These are phyloP conservation scores for Aspergillus versicolor DNA, from an alignment of 2,329 filamentous ascomycete species.

Conservation along the genomic window DNA sequence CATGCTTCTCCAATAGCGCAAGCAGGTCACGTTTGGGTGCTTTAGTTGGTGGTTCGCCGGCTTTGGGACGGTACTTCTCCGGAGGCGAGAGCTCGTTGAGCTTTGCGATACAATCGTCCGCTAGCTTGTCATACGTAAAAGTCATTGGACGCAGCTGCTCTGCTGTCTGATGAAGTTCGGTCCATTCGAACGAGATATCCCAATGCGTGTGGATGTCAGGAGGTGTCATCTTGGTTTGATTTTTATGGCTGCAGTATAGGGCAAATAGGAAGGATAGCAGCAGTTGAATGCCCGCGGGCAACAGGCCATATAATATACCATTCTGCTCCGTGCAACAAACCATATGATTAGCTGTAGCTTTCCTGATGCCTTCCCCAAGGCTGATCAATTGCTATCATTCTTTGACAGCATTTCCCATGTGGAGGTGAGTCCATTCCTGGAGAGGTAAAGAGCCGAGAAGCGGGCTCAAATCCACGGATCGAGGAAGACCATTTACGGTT, in stretches of 20 bases:
- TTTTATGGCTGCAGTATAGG: not conserved
- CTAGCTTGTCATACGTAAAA: conserved; percentile 67
- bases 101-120: conserved; percentile 63
- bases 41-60: conserved; percentile 12
- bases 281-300: conserved; percentile 1
- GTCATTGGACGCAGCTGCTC: conserved; percentile 62
- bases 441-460: conserved; percentile 6
- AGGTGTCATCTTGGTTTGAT: not conserved
- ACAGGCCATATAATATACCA: conserved; percentile 1
- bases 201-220: conserved; percentile 44
- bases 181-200: conserved; percentile 70
- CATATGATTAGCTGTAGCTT: not conserved
- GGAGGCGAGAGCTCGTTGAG: conserved; percentile 63
- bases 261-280: not conserved
- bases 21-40: conserved; percentile 60
- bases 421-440: conserved; percentile 1
- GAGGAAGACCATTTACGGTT: conserved; percentile 9
- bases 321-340: not conserved
- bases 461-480: conserved; percentile 12
- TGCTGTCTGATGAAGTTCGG: conserved; percentile 60
- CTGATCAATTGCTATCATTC: not conserved
- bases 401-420: conserved; percentile 1
- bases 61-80: conserved; percentile 1
- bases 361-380: not conserved
- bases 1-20: conserved; percentile 59